Conservation (phyloP, 768 basidiomycete genomes). For the Harrya chromipes region DNA sequence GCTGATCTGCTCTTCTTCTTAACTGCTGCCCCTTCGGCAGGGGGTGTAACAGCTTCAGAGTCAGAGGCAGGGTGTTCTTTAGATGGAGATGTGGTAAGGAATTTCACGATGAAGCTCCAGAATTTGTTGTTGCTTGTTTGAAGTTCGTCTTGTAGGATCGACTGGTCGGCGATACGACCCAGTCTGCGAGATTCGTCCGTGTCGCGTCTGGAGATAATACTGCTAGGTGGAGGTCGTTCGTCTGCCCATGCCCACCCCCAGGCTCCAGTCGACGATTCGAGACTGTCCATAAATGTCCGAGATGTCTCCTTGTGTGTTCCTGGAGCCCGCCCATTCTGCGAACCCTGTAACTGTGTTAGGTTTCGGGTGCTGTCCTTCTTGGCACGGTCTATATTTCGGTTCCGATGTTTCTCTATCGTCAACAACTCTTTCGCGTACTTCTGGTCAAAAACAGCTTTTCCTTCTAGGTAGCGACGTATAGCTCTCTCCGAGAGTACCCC, state of each 20-base stretch:
- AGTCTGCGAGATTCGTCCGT: conserved; percentile 74
- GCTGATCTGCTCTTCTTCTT: conserved; percentile 28
- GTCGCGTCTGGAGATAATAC: conserved; percentile 87
- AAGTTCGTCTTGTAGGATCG: conserved; percentile 54
- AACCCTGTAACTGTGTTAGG: conserved; percentile 42
- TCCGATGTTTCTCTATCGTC: conserved; percentile 63
- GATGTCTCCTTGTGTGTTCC: conserved; percentile 20
- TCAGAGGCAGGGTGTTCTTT: conserved; percentile 33
- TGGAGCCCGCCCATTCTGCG: conserved; percentile 14
- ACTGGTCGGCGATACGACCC: conserved; percentile 70
- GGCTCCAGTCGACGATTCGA: conserved; percentile 46
- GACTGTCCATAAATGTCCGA: conserved; percentile 26
- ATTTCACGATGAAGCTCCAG: conserved; percentile 65
- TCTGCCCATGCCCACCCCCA: conserved; percentile 87
- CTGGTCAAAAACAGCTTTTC: conserved; percentile 55
- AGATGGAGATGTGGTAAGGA: conserved; percentile 54
- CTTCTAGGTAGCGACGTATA: conserved; percentile 72
- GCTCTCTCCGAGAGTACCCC: conserved; percentile 75
- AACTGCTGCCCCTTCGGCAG: not conserved
- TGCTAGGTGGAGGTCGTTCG: conserved; percentile 87
- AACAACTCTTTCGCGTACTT: conserved; percentile 60
- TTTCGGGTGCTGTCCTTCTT: conserved; percentile 58
- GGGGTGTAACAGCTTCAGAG: conserved; percentile 7
- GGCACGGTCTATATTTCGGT: conserved; percentile 59
- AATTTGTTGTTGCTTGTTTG: conserved; percentile 65